Conservation (phyloP, 495 filamentous ascomycete species). For the Lasiosphaeria hispida region DNA sequence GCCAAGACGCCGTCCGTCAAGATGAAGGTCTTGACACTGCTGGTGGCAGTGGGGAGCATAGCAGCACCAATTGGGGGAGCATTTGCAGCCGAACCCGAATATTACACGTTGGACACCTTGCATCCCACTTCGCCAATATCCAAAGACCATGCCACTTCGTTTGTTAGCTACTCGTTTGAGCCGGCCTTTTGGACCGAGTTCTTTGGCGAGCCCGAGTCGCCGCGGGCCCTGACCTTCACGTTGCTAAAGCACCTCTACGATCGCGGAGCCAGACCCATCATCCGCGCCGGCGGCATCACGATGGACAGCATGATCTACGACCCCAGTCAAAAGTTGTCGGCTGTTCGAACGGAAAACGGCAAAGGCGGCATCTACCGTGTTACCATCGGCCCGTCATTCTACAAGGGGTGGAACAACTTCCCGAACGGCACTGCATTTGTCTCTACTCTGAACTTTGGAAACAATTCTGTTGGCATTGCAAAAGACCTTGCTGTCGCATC, state of each 20-base stretch:
- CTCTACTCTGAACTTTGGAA: slow-evolving; percentile 26
- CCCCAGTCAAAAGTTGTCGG: slow-evolving; percentile 12
- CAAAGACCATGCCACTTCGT: slow-evolving; percentile 19
- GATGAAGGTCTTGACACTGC: no score
- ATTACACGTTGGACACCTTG: slow-evolving; percentile 1
- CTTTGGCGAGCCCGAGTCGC: slow-evolving; percentile 23
- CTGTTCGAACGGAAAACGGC: slow-evolving; percentile 21
- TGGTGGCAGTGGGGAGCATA: no score
- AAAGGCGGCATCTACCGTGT: slow-evolving; percentile 24
- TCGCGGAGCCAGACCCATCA: slow-evolving; percentile 22
- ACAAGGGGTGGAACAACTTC: slow-evolving; percentile 23
- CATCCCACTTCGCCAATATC: slow-evolving; percentile 17
- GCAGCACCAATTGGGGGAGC: no score
- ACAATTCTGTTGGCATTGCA: slow-evolving; percentile 20
- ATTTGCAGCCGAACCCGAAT: not conserved
- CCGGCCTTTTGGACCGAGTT: slow-evolving; percentile 27
- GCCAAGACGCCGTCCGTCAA: no score
- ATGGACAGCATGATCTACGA: slow-evolving; percentile 26
- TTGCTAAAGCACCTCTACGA: slow-evolving; percentile 22
- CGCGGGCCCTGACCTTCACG: slow-evolving; percentile 19
- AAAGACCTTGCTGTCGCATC: slow-evolving; percentile 17
- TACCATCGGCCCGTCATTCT: slow-evolving; percentile 23
- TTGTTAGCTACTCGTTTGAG: slow-evolving; percentile 26
- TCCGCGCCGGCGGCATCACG: slow-evolving; percentile 24
- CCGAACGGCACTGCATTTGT: slow-evolving; percentile 22